Evolutionary conservation across 345 rosid genomes (phyloP).

Genomic region (Sonneratia alba): DNA sequence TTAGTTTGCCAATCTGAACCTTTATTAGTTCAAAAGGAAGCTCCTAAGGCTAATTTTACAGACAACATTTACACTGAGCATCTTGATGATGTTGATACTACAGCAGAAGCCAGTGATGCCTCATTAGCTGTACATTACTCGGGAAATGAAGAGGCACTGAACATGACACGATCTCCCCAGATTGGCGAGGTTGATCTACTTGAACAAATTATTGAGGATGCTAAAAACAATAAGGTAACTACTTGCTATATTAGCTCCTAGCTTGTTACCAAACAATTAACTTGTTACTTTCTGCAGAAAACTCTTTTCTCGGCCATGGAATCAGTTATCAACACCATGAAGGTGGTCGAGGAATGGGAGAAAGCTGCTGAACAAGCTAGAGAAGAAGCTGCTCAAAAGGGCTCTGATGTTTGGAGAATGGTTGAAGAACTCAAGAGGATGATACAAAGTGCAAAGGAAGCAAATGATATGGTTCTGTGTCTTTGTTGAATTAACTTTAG

Average conservation of each 20-base stretch:
- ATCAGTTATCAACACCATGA: conserved; percentile 56
- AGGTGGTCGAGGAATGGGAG: conserved; percentile 66
- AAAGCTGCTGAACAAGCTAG: conserved; percentile 56
- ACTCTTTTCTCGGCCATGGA: conserved; percentile 67
- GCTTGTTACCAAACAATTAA: background rate
- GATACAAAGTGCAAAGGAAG: conserved; percentile 58
- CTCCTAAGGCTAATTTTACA: background rate
- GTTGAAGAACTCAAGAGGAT: conserved; percentile 58
- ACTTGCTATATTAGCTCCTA: background rate
- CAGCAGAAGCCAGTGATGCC: conserved; percentile 10
- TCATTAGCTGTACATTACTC: background rate
- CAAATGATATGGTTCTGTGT: conserved; percentile 64
- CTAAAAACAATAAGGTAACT: conserved; percentile 71
- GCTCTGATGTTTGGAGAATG: conserved; percentile 43
- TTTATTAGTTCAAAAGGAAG: background rate
- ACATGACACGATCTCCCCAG: conserved; percentile 27
- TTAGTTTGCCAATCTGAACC: background rate
- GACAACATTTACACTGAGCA: background rate
- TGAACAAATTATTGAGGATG: conserved; percentile 55
- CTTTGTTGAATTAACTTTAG: background rate
- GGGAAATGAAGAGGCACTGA: conserved; percentile 9
- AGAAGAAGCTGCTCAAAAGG: conserved; percentile 58
- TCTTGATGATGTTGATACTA: background rate
- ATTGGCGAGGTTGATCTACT: conserved; percentile 40
- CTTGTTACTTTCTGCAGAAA: conserved; percentile 29